A percentile compares a stretch with the other conserved stretches of the same genome.
Conservation (phyloP, 2,329 filamentous ascomycete genomes). For the Cordyceps fumosorosea region DNA sequence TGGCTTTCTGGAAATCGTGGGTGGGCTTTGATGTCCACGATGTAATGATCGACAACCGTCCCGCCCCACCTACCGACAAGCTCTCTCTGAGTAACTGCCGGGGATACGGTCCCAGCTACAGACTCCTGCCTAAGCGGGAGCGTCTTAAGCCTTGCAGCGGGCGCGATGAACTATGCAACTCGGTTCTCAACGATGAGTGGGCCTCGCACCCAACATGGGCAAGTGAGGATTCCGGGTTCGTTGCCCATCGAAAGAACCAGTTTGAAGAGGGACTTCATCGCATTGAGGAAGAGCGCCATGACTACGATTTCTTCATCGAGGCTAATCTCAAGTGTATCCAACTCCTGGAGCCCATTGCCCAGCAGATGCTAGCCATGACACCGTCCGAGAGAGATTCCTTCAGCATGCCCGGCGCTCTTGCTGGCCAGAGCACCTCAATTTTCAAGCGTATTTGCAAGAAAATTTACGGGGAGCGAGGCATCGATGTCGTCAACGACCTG, state of each 20-base stretch:
- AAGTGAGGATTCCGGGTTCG: slow-evolving; percentile 94
- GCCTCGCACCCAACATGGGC: slow-evolving; percentile 98
- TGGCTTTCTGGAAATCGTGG: slow-evolving; percentile 80
- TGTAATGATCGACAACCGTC: slow-evolving; percentile 70
- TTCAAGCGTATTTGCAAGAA: slow-evolving; percentile 98
- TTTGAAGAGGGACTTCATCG: slow-evolving; percentile 91
- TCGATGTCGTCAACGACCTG: slow-evolving; percentile 79
- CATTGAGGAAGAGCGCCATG: slow-evolving; percentile 96
- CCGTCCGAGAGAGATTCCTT: slow-evolving; percentile 67
- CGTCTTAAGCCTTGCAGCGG: slow-evolving; percentile 88
- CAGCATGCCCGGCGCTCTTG: slow-evolving; percentile 73
- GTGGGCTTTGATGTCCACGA: slow-evolving; percentile 72
- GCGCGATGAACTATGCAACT: slow-evolving; percentile 87
- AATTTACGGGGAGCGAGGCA: slow-evolving; percentile 85
- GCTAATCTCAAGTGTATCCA: slow-evolving; percentile 92
- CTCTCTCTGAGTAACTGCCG: slow-evolving; percentile 95
- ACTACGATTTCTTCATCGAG: slow-evolving; percentile 98
- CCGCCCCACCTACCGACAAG: slow-evolving; percentile 67
- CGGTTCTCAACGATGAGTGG: slow-evolving; percentile 95
- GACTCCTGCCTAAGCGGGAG: slow-evolving; percentile 83
- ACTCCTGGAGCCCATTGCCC: slow-evolving; percentile 87
- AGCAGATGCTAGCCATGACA: slow-evolving; percentile 77
- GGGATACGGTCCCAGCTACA: slow-evolving; percentile 91
- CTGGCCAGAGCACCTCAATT: slow-evolving; percentile 90
- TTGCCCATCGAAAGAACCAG: slow-evolving; percentile 93